Evolutionary conservation across 768 basidiomycete species (phyloP), one percentile per base, ranked within the genome.

Genomic region (Xerocomellus intermedius): DNA sequence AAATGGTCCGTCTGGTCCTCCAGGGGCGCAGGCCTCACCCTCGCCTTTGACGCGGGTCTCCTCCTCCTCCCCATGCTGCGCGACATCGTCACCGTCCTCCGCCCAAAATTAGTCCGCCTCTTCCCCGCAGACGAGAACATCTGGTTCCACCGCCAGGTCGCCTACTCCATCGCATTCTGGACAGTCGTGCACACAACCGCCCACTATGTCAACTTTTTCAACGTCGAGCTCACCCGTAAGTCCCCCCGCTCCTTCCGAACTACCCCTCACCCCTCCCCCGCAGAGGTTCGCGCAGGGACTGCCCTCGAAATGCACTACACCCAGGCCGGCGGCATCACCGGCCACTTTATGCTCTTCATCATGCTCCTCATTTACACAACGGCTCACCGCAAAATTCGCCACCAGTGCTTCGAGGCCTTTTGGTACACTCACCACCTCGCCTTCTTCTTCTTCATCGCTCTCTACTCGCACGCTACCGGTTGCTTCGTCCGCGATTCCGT

Each of bases 391-490:
- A 93, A 89, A 73, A 86, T 98, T 59, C 88, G 94, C 61, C 72
- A 81, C 56, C 91, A 94, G 72, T 91, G 86, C 76, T 97, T 95
- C 73, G 94, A 98, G 71, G 91, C 84, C 1, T 98, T 98, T 78
- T 96, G 94, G 94, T 96, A 94, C 71, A 94, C 94, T 33, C 94
- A 96, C 61, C 94, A 95, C 62, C 83, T 94, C 38, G 91, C 91
- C 12, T 92, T 94, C 79, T 91, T 94, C 76, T 94, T 95, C 77
- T 91, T 95, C 85, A 77, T 95, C 57, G 90, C 84, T 32, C 82
- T 97, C 44, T 96, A 89, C 73, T 81, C 89, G 21, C 94, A 95
- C 69, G 93, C 94, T 9, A 89, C 89, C 52, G 94, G 94, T 5
- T 98, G 94, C 73, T 98, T 98, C 73, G 94, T 98, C 55, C 92